Base-by-base conservation (phyloP, 306 rosid species). In the Purshia tridentata region DNA sequence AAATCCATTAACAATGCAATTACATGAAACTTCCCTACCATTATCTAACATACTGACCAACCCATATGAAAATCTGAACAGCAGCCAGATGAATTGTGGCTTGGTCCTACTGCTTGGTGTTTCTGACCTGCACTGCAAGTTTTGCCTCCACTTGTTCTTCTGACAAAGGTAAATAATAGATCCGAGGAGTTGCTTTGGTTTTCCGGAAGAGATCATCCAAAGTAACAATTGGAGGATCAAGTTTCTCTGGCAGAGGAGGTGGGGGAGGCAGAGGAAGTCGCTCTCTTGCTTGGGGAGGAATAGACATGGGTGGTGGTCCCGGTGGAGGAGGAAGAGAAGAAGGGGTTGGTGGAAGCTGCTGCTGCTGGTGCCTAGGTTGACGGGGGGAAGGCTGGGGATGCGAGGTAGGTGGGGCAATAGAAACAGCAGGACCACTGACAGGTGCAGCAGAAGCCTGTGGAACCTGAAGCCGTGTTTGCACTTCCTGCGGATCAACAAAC, bases 131-230 rank as follows among this genome's bases (percentile, higher is more conserved):
- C 0, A 78, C 85, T 35, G 88, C 84, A 73, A 88, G 91, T 83
- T 88, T 91, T 65, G 84, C 86, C 2, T 86, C 82, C 56, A 90
- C 99, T 67, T 95, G 91, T 74, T 88, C 97, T 51, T 95, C 93
- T 9, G 99, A 83, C 75, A 92, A 80, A 35, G 99, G 99, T 58
- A 95, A 81, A 76, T 95, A 95, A 87, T 95, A 95, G 71, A 95
- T 90, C 51, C 98, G 87, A 72, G 99, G 99, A 67, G 91, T 90
- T 41, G 97, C 83, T 74, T 85, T 87, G 65, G 99, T 95, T 83
- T 95, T 95, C 65, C 88, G 89, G 58, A 95, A 95, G 57, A 95
- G 96, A 70, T 95, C 99, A 61, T 95, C 99, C 72, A 95, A 72
- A 53, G 98, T 95, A 67, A 95, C 90, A 54, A 90, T 88, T 7